Evolutionary conservation across 352 stramenopile species (phyloP).

Genomic region (Phytophthora pluvialis): DNA sequence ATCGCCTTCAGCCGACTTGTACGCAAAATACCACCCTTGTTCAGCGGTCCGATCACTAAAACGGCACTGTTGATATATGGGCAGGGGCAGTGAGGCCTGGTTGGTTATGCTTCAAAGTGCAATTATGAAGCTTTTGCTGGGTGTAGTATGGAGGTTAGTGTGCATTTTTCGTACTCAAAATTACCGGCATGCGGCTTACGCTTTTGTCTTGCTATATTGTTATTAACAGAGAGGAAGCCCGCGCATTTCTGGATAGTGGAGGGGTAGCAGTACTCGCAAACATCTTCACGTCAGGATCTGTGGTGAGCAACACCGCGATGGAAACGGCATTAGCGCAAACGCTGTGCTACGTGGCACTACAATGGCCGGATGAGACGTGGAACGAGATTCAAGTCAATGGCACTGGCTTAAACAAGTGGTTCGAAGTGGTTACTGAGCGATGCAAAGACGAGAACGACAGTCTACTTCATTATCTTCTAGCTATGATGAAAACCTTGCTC

Average conservation of each 20-base stretch:
- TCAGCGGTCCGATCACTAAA: neutral
- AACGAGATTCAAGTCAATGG: conserved; percentile 18
- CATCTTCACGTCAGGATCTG: conserved; percentile 1
- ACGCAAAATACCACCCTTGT: neutral
- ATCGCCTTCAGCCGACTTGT: conserved; percentile 8
- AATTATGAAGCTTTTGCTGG: conserved; percentile 33
- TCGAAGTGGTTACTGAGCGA: conserved; percentile 16
- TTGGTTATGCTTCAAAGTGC: conserved; percentile 12
- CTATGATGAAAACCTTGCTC: conserved; percentile 16
- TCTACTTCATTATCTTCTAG: conserved; percentile 27
- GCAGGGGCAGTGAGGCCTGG: conserved; percentile 15
- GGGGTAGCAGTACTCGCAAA: conserved; percentile 22
- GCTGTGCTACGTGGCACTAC: conserved; percentile 26
- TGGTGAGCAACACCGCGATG: conserved; percentile 4
- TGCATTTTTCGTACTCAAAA: neutral
- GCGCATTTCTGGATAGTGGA: conserved; percentile 14
- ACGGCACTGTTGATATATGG: neutral
- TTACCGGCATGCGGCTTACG: neutral
- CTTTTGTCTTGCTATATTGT: neutral
- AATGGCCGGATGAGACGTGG: conserved; percentile 31
- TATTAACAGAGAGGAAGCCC: conserved; percentile 21
- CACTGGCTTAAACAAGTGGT: conserved; percentile 13
- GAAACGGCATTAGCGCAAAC: conserved; percentile 22
- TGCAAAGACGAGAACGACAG: conserved; percentile 22
- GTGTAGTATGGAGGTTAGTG: conserved; percentile 36